phyloP scores from a whole-genome alignment of 257 asterid species.

The Paulownia fortunei region DNA sequence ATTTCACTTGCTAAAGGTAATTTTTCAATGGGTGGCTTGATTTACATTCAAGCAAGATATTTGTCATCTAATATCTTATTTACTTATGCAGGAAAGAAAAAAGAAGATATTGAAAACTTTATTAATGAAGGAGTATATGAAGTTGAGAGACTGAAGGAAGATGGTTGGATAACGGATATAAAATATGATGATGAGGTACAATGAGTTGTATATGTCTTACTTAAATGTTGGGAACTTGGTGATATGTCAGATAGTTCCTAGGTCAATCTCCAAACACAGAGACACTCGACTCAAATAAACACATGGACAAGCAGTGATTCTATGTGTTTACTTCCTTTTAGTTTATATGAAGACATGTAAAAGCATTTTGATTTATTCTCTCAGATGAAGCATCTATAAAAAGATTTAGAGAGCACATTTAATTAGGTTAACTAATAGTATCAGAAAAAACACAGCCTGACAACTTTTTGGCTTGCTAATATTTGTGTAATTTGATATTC shows the following conservation, averaged over 20 bases:
- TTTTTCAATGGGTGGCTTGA: constrained; percentile 19
- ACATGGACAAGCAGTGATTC: neutral
- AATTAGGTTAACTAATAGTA: constrained; percentile 12
- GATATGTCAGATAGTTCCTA: neutral
- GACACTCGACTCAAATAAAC: neutral
- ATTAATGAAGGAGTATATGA: constrained; percentile 92
- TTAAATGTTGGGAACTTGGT: constrained; percentile 15
- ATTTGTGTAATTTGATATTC: neutral
- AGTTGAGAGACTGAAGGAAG: constrained; percentile 82
- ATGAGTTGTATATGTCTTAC: constrained; percentile 33
- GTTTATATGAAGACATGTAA: neutral
- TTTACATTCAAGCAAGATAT: constrained; percentile 12
- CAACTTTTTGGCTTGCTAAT: constrained; percentile 18
- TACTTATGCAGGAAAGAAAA: constrained; percentile 68
- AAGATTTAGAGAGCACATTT: neutral
- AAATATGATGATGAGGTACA: constrained; percentile 97
- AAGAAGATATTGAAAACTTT: constrained; percentile 78
- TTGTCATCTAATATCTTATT: constrained; percentile 26
- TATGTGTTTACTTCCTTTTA: neutral
- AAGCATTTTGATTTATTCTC: constrained; percentile 16
- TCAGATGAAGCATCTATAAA: neutral
- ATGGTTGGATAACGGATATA: constrained; percentile 95
- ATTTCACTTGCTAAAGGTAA: constrained; percentile 76
- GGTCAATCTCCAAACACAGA: constrained; percentile 9
- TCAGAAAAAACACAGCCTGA: neutral